A percentile compares a stretch with the other conserved stretches of the same genome.
Evolutionary conservation across 768 basidiomycete genomes (phyloP).

Genomic region (Rhodotorula sphaerocarpa): DNA sequence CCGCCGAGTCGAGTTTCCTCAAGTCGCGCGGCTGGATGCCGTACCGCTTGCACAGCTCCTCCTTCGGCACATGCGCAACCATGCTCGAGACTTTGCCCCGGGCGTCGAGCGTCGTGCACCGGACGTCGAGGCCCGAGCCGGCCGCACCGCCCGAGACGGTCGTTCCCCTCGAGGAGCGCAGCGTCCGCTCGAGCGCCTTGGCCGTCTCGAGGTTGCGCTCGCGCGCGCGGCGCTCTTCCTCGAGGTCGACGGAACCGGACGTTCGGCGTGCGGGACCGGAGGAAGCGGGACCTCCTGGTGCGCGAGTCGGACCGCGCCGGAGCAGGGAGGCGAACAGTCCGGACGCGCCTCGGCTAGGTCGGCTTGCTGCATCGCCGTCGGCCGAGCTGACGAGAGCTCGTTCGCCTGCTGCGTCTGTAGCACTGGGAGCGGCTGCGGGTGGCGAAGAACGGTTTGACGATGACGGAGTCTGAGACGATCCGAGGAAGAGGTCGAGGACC

Average conservation of each 20-base stretch:
- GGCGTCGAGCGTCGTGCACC: constrained; percentile 27
- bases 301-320: no score
- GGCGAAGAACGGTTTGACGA: no score
- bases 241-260: constrained; percentile 2
- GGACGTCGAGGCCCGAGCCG: constrained; percentile 14
- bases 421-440: no score
- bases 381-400: no score
- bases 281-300: not conserved
- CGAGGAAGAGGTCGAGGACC: no score
- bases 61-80: constrained; percentile 80
- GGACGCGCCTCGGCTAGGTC: no score
- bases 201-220: constrained; percentile 23
- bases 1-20: constrained; percentile 78
- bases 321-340: no score
- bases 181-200: constrained; percentile 28
- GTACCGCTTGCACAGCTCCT: constrained; percentile 78
- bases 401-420: no score
- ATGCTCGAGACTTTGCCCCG: constrained; percentile 62
- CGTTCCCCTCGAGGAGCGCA: constrained; percentile 14
- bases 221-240: constrained; percentile 7
- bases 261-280: not conserved
- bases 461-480: no score
- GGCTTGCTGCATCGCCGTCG: no score
- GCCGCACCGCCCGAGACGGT: not conserved
- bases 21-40: constrained; percentile 86